Percentiles rank a stretch among this genome's conserved stretches.
Conservation (phyloP, 2,329 filamentous ascomycete genomes). For the Penicillium polonicum region DNA sequence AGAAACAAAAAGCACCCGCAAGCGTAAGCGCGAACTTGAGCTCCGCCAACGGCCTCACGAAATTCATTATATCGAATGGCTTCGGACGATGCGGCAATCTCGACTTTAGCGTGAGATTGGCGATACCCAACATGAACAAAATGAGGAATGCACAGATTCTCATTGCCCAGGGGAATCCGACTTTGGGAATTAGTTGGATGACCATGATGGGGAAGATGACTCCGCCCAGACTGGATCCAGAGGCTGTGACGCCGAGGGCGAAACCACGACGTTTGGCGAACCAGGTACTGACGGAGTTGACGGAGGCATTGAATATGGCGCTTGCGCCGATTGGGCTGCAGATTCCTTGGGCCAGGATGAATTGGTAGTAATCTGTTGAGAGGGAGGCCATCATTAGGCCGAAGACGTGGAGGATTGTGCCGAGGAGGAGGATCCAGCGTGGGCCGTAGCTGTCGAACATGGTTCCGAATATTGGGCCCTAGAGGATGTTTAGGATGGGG, state of each 20-base stretch:
- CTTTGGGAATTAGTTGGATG: conserved; percentile 50
- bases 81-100: conserved; percentile 37
- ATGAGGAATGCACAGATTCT: conserved; percentile 60
- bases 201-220: conserved; percentile 65
- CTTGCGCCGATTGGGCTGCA: conserved; percentile 54
- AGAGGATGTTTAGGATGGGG: neutral
- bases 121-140: conserved; percentile 56
- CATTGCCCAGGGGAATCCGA: conserved; percentile 60
- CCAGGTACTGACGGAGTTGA: conserved; percentile 48
- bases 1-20: conserved; percentile 43
- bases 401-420: conserved; percentile 56
- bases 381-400: conserved; percentile 60
- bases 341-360: conserved; percentile 56
- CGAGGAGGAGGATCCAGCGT: conserved; percentile 51
- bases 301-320: conserved; percentile 49
- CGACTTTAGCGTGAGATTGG: conserved; percentile 54
- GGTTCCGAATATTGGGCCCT: conserved; percentile 62
- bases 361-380: conserved; percentile 56
- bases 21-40: conserved; percentile 24
- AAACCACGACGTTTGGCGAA: conserved; percentile 54
- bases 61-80: conserved; percentile 17
- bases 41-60: conserved; percentile 26
- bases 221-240: conserved; percentile 57
- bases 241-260: conserved; percentile 55
- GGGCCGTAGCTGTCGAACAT: conserved; percentile 65